Conservation (phyloP, 805 yeast genomes). For the Trichomonascus vanleenenianus region DNA sequence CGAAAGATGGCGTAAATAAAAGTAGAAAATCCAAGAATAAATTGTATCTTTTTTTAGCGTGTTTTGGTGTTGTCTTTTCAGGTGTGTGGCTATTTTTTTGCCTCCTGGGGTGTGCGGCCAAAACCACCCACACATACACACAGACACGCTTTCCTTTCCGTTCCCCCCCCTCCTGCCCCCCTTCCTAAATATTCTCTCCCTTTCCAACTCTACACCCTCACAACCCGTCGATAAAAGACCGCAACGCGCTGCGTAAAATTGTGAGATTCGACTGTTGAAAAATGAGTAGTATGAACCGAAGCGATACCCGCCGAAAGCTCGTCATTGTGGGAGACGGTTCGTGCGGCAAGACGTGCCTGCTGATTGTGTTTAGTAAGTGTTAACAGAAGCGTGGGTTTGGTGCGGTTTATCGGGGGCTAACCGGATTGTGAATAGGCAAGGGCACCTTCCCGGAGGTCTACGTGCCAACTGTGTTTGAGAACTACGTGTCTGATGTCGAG, state of each 20-base stretch:
- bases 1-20: too few species aligned
- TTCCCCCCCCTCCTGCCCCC: not conserved
- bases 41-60: too few species aligned
- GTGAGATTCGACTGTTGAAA: not conserved
- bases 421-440: conserved; percentile 36
- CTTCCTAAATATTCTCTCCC: not conserved
- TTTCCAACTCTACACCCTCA: not conserved
- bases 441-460: conserved; percentile 91
- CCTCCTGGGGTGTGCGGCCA: too few species aligned
- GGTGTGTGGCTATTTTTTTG: too few species aligned
- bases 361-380: conserved; percentile 53
- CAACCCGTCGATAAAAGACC: not conserved
- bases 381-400: too few species aligned
- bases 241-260: too few species aligned
- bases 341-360: conserved; percentile 90
- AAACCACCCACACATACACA: too few species aligned
- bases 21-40: too few species aligned
- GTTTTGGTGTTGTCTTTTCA: too few species aligned
- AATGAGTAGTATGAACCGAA: conserved; percentile 18
- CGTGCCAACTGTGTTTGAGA: conserved; percentile 95
- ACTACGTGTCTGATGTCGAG: conserved; percentile 94
- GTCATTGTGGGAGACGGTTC: conserved; percentile 98
- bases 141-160: not conserved
- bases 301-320: conserved; percentile 42
- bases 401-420: too few species aligned